Evolutionary conservation across 1,139 yeast species (phyloP), one percentile per base, ranked within the genome.

Genomic region (Eremothecium gossypii): DNA sequence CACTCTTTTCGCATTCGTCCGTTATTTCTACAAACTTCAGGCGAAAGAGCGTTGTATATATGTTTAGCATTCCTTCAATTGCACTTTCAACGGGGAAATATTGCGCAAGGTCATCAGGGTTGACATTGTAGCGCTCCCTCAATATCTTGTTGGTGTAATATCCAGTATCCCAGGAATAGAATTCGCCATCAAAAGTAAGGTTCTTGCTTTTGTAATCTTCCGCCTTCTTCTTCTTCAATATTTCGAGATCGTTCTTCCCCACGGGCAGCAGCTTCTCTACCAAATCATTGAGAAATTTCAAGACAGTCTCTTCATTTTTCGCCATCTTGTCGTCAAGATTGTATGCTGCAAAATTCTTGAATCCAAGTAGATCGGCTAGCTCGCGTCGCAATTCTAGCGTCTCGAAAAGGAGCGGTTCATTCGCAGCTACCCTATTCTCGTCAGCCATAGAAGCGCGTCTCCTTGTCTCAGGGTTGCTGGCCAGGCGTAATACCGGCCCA

Each of bases 281-380:
- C 55, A 85, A 70, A 55, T 83, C 89, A 20, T 67, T 57, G 50
- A 85, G 70, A 55, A 85, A 85, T 27, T 62, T 58, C 53, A 71
- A 55, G 8, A 83, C 95, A 27, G 68, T 74, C 29, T 69, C 68
- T 33, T 80, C 75, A 29, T 66, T 70, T 57, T 83, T 80, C 36
- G 94, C 95, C 89, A 84, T 81, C 58, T 86, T 74, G 41, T 77
- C 83, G 49, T 83, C 91, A 49, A 85, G 69, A 17, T 78, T 73
- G 54, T 73, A 83, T 44, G 79, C 82, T 1, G 93, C 76, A 60
- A 72, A 85, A 43, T 74, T 75, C 23, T 71, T 62, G 62, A 80
- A 84, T 8, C 86, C 93, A 54, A 83, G 67, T 12, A 74, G 49
- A 41, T 72, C 60, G 1, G 93, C 87, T 44, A 81, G 63, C 53